Base-by-base conservation (phyloP, 176 grass and related monocot species). In the Tillandsia fasciculata region DNA sequence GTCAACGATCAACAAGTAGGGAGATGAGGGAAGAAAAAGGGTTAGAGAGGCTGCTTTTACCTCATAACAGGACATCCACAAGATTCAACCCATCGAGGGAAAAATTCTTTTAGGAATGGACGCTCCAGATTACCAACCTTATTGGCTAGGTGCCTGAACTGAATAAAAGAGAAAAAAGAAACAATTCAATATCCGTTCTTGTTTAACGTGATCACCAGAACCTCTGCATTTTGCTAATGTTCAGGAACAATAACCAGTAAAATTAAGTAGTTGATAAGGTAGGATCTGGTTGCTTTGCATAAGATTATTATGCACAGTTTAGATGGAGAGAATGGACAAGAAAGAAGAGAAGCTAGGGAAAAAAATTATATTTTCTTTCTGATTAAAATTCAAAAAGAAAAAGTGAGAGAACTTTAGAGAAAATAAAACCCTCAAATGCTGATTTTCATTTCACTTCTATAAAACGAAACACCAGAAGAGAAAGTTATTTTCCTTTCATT, bases 71-170 rank as follows among this genome's bases (percentile, higher is more conserved):
- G 93, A 72, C 89, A 97, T 68, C 89, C 93, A 76, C 65, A 92
- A 66, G 86, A 90, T 77, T 97, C 93, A 65, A 97, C 78, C 93
- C 93, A 97, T 63, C 83, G 81, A 72, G 89, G 89, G 73, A 97
- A 97, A 71, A 97, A 97, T 79, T 97, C 93, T 85, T 97, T 97
- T 59, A 97, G 82, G 72, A 97, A 97, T 26, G 93, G 93, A 54
- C 93, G 89, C 79, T 97, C 93, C 6, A 97, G 89, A 80, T 97
- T 97, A 63, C 93, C 93, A 22, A 97, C 72, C 73, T 90, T 97
- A 68, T 92, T 97, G 81, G 87, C 93, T 26, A 92, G 86, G 82
- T 97, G 93, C 75, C 93, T 97, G 77, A 97, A 92, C 93, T 97
- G 93, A 78, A 83, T 81, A 83, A 64, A 64, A 72, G 64, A 69